Base-by-base conservation (phyloP, 2,329 filamentous ascomycete species). In the Boeremia exigua region DNA sequence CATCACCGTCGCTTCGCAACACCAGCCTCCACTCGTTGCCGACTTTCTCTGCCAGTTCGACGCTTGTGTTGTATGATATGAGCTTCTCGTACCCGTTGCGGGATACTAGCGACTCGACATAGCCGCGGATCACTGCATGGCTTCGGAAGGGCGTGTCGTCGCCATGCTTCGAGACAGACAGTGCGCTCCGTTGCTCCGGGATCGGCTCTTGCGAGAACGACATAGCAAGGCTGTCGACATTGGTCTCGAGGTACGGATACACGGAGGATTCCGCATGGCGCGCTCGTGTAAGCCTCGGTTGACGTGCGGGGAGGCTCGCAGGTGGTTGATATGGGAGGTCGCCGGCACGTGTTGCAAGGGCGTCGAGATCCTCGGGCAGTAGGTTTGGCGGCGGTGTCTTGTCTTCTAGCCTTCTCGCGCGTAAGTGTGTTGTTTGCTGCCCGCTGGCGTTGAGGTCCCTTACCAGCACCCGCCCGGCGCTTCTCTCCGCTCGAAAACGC, bases 201-300 rank as follows among this genome's bases (percentile, higher is more conserved):
- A 87, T 84, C 0, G 78, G 75, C 49, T 87, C 84, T 56, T 84
- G 78, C 0, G 80, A 82, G 68, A 84, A 89, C 14, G 81, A 78
- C 87, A 89, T 89, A 0, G 84, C 77, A 2, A 80, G 65, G 6
- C 78, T 77, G 58, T 84, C 81, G 38, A 89, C 82, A 59, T 89
- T 89, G 2, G 86, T 89, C 66, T 89, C 84, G n/a, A 89, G 74
- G 17, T 83, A 81, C 0, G 84, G 83, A 60, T 88, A 88, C 15
- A 88, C 61, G 0, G 70, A 68, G 2, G 69, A 69, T 33, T 72
- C 68, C 4, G 67, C 53, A 59, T 68, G 63, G 42, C 69, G 62
- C 2, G 56, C 54, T 23, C 64, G 62, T 5, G 51, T 45, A 14
- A 54, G 28, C 30, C 53, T 65, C 4, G 61, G 42, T n/a, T 61